Evolutionary conservation across 208 protist genomes (phyloP), one percentile per base, ranked within the genome.

Genomic region (Phytomonas sp.): DNA sequence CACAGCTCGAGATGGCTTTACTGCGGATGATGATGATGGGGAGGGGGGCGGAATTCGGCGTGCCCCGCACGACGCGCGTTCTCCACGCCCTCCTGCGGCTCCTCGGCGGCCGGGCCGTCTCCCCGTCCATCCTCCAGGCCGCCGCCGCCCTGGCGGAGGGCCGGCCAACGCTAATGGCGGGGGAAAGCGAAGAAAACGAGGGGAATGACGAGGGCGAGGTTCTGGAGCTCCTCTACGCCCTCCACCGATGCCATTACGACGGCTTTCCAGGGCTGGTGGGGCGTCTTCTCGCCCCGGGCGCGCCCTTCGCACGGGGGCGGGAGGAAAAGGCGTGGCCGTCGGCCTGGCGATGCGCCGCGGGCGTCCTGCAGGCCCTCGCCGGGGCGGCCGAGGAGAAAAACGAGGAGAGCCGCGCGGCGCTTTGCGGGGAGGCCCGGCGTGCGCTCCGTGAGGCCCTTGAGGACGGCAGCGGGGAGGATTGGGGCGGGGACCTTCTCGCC

Each of bases 1-100:
- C 71, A 36, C 81, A 84, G 40, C 62, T 93, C 26, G 79, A 95
- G 59, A 84, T 85, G 80, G 86, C 89, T n/a, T 59, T 88, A 62
- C 63, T 87, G 6, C 87, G 90, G 26, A 31, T 78, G 56, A 61
- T 61, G 56, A 3, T 61, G 56, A 59, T 59, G 45, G 45, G 14
- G 45, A 59, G 56, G 56, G 5, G 6, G 56, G 29, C 29, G 56
- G n/a, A 23, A 59, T 8, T 37, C 34, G 34, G 34, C 34, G 34
- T 8, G 34, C 5, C 34, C 34, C 34, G 34, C 34, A 37, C 34
- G 34, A 37, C 34, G 34, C 34, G 34, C 34, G 34, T 8, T 8
- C 34, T 37, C 34, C 34, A 8, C 34, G 34, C 34, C 34, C 34
- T 37, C 34, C 5, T 8, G 34, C 3, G 34, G 34, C 34, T 37